Percentiles rank a stretch among this genome's conserved stretches.
phyloP scores from a whole-genome alignment of 768 basidiomycete species.

The Artomyces pyxidatus region DNA sequence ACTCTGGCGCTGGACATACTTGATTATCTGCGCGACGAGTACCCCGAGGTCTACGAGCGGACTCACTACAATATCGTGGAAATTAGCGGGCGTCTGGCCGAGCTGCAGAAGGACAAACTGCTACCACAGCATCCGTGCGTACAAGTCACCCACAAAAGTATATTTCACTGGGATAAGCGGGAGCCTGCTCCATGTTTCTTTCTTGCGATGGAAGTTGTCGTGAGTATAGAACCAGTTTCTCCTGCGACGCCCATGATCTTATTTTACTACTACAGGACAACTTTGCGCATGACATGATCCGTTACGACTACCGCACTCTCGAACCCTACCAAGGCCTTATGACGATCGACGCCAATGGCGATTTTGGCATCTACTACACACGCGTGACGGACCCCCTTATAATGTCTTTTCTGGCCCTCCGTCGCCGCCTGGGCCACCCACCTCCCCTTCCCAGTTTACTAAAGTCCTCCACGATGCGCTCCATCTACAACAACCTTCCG shows the following conservation, averaged over 20 bases:
- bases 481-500: constrained; percentile 62
- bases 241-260: not conserved
- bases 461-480: constrained; percentile 50
- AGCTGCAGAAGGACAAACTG: constrained; percentile 64
- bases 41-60: constrained; percentile 90
- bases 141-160: constrained; percentile 63
- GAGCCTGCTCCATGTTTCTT: constrained; percentile 87
- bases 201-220: constrained; percentile 90
- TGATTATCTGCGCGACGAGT: constrained; percentile 61
- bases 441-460: constrained; percentile 51
- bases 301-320: constrained; percentile 76
- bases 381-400: constrained; percentile 83
- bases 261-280: constrained; percentile 57
- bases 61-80: constrained; percentile 94
- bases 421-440: constrained; percentile 48
- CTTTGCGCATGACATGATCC: constrained; percentile 91
- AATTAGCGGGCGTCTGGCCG: constrained; percentile 75
- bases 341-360: constrained; percentile 68
- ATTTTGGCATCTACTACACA: constrained; percentile 78
- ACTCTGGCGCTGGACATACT: constrained; percentile 88
- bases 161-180: constrained; percentile 74
- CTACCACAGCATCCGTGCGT: constrained; percentile 56
- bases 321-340: constrained; percentile 81
- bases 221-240: constrained; percentile 48
- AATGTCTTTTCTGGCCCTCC: constrained; percentile 63